Evolutionary conservation across 2,329 filamentous ascomycete species (phyloP), one percentile per base, ranked within the genome.

Genomic region (Dendrostoma leiphaemia): DNA sequence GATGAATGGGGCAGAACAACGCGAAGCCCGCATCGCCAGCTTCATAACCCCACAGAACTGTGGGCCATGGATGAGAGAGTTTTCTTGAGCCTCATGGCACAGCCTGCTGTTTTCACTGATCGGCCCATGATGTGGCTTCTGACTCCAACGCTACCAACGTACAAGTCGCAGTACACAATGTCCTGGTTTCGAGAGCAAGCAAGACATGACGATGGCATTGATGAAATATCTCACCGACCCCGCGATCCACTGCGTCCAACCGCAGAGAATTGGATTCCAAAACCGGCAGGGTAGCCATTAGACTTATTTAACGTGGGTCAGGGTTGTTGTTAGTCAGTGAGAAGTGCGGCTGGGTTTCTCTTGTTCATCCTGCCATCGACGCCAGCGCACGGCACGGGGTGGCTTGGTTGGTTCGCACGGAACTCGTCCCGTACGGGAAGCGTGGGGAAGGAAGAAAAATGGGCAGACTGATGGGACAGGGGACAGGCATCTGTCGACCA

Each of bases 311-410:
- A 51, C 43, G 47, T 55, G 55, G 51, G 55, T 55, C 55, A 57
- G 48, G 55, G 55, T 55, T 51, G 43, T 40, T 49, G 15, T 3
- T 7, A 19, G 34, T 12, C 43, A 28, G 34, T 15, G 23, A 17
- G 21, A 28, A 15, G 13, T 13, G 24, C 34, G 23, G 35, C 23
- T 29, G 34, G 21, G 23, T 29, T 13, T 29, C 38, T 43, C 38
- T 19, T 28, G 3, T 28, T 12, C 9, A 15, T 12, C 38, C 38
- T 23, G 38, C 38, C 44, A 29, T 37, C 28, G 19, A 32, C 46
- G 51, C 46, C 54, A 50, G 28, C 50, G 28, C 50, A 50, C 54
- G 54, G 53, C 51, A 57, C 54, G 40, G n/a, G n/a, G n/a, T n/a
- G n/a, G n/a, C n/a, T n/a, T n/a, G n/a, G 46, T 47, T 32, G 35